Conservation (phyloP, 352 stramenopile genomes). For the Phytophthora pseudosyringae region DNA sequence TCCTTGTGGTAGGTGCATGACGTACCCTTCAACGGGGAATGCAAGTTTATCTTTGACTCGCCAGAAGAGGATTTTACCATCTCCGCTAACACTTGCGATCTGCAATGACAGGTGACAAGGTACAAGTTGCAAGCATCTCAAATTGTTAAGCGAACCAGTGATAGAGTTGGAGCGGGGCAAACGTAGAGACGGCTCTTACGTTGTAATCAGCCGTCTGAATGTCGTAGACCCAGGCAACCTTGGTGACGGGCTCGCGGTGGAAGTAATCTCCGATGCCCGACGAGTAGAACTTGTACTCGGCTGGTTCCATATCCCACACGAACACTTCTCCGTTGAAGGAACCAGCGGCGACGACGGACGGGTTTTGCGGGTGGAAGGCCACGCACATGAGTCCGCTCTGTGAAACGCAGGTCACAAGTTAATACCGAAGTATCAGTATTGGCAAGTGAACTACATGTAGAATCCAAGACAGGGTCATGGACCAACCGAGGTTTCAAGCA, state of each 20-base stretch:
- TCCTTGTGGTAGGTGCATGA: slow-evolving; percentile 59
- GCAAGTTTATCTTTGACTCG: slow-evolving; percentile 86
- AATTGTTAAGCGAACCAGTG: neutral
- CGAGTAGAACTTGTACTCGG: slow-evolving; percentile 70
- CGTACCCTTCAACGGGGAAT: slow-evolving; percentile 86
- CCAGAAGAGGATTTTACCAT: slow-evolving; percentile 90
- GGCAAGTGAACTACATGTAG: neutral
- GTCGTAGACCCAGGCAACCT: slow-evolving; percentile 85
- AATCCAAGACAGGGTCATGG: neutral
- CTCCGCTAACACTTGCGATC: slow-evolving; percentile 79
- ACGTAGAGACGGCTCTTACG: slow-evolving; percentile 23
- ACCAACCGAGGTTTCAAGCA: slow-evolving; percentile 81
- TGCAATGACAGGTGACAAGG: slow-evolving; percentile 11
- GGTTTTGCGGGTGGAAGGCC: slow-evolving; percentile 83
- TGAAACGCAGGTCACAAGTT: neutral
- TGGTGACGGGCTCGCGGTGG: slow-evolving; percentile 86
- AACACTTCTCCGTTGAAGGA: slow-evolving; percentile 91
- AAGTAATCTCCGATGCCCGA: slow-evolving; percentile 91
- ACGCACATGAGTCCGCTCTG: slow-evolving; percentile 90
- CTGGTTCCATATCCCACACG: slow-evolving; percentile 75
- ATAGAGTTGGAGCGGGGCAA: neutral
- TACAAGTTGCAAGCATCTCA: neutral
- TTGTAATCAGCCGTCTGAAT: slow-evolving; percentile 78
- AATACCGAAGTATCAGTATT: neutral
- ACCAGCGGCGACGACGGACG: slow-evolving; percentile 80